Evolutionary conservation across 306 rosid genomes (phyloP).

Genomic region (Alnus glutinosa): DNA sequence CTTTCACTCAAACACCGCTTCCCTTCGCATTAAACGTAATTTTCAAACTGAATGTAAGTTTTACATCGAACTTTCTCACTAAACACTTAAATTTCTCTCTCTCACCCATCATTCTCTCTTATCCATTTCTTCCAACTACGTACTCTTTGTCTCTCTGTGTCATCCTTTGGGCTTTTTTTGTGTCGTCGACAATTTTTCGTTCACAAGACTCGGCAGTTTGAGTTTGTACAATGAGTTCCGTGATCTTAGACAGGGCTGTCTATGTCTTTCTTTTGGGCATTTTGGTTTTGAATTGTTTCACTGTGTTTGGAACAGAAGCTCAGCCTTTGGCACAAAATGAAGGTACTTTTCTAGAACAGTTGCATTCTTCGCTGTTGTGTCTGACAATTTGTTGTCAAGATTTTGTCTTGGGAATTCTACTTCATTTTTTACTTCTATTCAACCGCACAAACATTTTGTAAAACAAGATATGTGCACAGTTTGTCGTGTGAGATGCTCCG

Average conservation of each 20-base stretch:
- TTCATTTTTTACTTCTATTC: no score
- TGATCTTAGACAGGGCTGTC: slow-evolving; percentile 31
- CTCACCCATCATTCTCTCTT: neutral
- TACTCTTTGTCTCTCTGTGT: neutral
- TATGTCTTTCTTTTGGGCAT: slow-evolving; percentile 29
- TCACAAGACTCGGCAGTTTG: neutral
- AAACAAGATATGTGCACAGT: no score
- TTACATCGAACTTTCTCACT: no score
- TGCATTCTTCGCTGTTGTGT: neutral
- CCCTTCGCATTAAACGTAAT: no score
- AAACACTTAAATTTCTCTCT: no score
- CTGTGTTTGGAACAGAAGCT: slow-evolving; percentile 50
- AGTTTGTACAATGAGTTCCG: slow-evolving; percentile 31
- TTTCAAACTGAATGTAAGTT: no score
- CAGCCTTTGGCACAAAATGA: slow-evolving; percentile 55
- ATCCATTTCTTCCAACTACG: neutral
- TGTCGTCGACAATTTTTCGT: neutral
- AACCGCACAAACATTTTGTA: no score
- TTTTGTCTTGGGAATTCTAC: neutral
- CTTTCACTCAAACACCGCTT: no score
- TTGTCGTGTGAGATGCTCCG: no score
- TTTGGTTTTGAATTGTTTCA: slow-evolving; percentile 40
- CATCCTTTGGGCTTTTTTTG: neutral
- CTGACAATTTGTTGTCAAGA: no score
- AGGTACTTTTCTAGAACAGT: no score